phyloP scores from a whole-genome alignment of 768 basidiomycete genomes.

The Leccinum olivaceopallidum region DNA sequence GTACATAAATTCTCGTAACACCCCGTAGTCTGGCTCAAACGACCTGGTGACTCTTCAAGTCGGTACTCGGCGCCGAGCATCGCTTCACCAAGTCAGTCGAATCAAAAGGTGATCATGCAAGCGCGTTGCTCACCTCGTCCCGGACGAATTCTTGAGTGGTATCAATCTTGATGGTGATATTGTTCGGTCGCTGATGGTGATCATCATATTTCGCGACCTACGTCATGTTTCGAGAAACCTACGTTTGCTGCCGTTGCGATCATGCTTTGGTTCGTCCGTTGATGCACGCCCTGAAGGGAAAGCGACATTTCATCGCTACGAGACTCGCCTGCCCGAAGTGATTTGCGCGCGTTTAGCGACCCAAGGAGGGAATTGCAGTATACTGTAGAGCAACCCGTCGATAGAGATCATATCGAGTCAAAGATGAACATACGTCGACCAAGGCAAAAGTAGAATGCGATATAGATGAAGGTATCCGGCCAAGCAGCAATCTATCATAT shows the following conservation, averaged over 20 bases:
- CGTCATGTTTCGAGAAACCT: neutral
- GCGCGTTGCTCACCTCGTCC: neutral
- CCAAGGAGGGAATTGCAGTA: constrained; percentile 64
- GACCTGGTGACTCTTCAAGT: constrained; percentile 22
- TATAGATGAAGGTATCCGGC: neutral
- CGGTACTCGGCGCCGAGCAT: constrained; percentile 20
- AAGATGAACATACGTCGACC: neutral
- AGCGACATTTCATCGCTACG: constrained; percentile 32
- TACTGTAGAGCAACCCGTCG: constrained; percentile 34
- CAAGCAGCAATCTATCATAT: neutral
- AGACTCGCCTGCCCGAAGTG: constrained; percentile 36
- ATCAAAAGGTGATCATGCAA: neutral
- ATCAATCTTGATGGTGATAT: neutral
- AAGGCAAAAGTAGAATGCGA: neutral
- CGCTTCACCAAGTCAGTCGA: constrained; percentile 9
- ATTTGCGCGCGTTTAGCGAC: constrained; percentile 57
- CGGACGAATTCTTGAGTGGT: neutral
- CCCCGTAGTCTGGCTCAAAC: constrained; percentile 6
- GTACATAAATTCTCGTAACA: neutral
- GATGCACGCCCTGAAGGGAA: constrained; percentile 31
- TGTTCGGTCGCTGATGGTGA: neutral
- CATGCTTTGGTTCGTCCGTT: constrained; percentile 9
- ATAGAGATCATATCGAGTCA: neutral
- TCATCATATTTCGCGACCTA: neutral
- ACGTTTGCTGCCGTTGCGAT: neutral